phyloP scores from a whole-genome alignment of 495 filamentous ascomycete genomes.

The Neurospora tetraspora region DNA sequence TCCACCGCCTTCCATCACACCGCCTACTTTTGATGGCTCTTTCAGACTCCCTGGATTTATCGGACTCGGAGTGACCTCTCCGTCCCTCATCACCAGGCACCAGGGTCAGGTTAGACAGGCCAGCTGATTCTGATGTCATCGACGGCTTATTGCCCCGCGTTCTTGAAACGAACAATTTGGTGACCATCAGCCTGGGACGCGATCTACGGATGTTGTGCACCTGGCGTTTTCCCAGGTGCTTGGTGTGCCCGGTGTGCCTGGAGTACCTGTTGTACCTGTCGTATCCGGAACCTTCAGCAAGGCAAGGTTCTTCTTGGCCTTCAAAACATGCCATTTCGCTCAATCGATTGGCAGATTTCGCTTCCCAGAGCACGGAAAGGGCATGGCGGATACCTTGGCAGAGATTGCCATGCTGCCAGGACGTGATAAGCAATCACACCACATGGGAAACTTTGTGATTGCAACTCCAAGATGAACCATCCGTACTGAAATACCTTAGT shows the following conservation, averaged over 20 bases:
- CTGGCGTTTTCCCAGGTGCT: not conserved
- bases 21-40: not conserved
- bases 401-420: not conserved
- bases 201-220: not conserved
- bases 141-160: not conserved
- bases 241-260: not conserved
- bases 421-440: not conserved
- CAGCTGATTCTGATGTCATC: not conserved
- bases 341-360: not conserved
- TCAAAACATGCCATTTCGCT: not conserved
- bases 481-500: not conserved
- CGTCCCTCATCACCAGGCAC: not conserved
- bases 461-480: not conserved
- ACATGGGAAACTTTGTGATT: not conserved
- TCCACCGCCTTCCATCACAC: not conserved
- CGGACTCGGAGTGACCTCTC: not conserved
- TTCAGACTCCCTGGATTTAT: not conserved
- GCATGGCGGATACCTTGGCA: not conserved
- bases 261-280: not conserved
- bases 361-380: not conserved
- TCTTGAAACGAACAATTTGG: not conserved
- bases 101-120: not conserved
- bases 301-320: not conserved
- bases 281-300: not conserved
- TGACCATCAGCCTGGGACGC: not conserved